Evolutionary conservation across 306 rosid genomes (phyloP).

Genomic region (Pyrus bretschneideri): DNA sequence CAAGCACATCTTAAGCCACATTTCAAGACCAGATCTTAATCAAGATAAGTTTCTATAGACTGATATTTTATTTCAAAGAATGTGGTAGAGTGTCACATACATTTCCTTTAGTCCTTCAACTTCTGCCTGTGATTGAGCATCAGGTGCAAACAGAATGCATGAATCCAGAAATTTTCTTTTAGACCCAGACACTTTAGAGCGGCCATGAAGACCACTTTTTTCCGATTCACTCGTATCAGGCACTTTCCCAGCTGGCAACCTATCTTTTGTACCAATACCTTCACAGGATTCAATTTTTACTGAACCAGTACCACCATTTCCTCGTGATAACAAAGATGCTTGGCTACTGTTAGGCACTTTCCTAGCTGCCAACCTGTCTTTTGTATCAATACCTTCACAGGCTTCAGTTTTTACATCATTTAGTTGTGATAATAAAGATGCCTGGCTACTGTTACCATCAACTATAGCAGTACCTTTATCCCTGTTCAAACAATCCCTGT

Average conservation of each 20-base stretch:
- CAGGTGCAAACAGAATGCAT: slow-evolving; percentile 55
- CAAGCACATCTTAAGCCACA: not conserved
- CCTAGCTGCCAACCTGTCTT: slow-evolving; percentile 20
- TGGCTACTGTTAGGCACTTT: slow-evolving; percentile 23
- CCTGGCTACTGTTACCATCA: slow-evolving; percentile 22
- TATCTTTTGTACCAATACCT: slow-evolving; percentile 27
- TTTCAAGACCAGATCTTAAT: not conserved
- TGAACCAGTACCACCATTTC: slow-evolving; percentile 29
- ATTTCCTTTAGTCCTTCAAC: slow-evolving; percentile 58
- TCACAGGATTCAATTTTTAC: slow-evolving; percentile 33
- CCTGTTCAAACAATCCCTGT: slow-evolving; percentile 35
- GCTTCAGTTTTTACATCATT: slow-evolving; percentile 38
- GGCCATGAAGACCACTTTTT: slow-evolving; percentile 27
- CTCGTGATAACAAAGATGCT: slow-evolving; percentile 28
- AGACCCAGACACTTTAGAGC: slow-evolving; percentile 27
- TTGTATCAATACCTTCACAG: slow-evolving; percentile 26
- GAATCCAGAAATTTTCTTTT: slow-evolving; percentile 48
- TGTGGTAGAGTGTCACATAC: slow-evolving; percentile 36
- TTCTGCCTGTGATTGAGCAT: slow-evolving; percentile 52
- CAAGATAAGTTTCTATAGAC: not conserved
- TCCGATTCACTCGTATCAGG: slow-evolving; percentile 33
- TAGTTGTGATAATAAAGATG: slow-evolving; percentile 27
- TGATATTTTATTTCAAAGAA: not conserved
- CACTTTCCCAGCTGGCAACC: slow-evolving; percentile 21
- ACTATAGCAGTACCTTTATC: slow-evolving; percentile 26